Percentiles rank a stretch among this genome's conserved stretches.
Evolutionary conservation across 495 filamentous ascomycete species (phyloP).

Genomic region (Daldinia caldariorum): DNA sequence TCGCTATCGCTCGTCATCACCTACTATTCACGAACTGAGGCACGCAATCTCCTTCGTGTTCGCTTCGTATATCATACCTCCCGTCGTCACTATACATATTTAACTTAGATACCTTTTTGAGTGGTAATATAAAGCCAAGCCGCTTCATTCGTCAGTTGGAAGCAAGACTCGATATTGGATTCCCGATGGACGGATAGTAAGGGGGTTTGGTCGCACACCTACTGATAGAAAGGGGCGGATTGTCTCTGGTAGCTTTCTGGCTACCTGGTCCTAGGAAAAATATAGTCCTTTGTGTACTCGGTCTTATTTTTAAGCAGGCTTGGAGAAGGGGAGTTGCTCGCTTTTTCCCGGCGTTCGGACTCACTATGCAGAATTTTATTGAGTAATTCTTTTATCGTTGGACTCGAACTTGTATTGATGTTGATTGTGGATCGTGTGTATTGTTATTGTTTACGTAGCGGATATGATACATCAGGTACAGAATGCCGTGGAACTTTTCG

Average conservation of each 20-base stretch:
- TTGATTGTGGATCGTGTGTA: not conserved
- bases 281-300: conserved; percentile 30
- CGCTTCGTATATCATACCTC: conserved; percentile 35
- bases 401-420: not conserved
- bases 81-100: conserved; percentile 40
- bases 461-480: not conserved
- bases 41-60: conserved; percentile 44
- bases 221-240: conserved; percentile 27
- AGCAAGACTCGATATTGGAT: conserved; percentile 33
- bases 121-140: conserved; percentile 26
- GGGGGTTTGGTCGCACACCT: conserved; percentile 13
- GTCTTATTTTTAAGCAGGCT: conserved; percentile 34
- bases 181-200: conserved; percentile 8
- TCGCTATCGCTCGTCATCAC: not conserved
- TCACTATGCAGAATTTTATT: conserved; percentile 38
- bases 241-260: conserved; percentile 44
- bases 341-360: conserved; percentile 36
- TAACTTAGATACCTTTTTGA: conserved; percentile 37
- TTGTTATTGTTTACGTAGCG: not conserved
- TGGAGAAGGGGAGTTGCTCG: conserved; percentile 43
- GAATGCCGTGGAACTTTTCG: not conserved
- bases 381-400: conserved; percentile 22
- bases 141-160: not conserved
- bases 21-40: conserved; percentile 18
- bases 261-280: conserved; percentile 29